Evolutionary conservation across 1,284 basidiomycete species (phyloP).

Genomic region (Omphalotus olearius): DNA sequence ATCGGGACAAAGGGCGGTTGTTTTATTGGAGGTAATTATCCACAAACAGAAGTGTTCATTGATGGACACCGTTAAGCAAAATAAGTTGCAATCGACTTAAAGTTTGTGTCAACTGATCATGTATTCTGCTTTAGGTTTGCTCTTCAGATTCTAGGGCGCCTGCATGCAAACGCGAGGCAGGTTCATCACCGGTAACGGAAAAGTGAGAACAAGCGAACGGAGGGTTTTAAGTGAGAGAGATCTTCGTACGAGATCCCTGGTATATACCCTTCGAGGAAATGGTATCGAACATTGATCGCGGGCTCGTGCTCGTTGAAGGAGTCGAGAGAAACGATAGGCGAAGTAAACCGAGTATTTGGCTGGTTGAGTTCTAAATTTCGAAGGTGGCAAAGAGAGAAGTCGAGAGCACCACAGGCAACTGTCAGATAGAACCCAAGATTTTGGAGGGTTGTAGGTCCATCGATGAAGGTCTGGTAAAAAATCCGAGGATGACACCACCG

Average conservation of each 20-base stretch:
- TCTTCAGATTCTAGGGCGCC: constrained; percentile 8
- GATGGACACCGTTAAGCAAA: background rate
- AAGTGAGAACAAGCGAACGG: constrained; percentile 6
- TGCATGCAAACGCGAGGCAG: constrained; percentile 14
- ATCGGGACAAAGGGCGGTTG: background rate
- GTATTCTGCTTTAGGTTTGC: background rate
- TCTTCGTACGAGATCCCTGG: too few relatives aligned
- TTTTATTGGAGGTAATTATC: background rate
- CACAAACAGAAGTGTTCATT: background rate
- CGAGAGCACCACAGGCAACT: too few relatives aligned
- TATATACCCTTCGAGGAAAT: background rate
- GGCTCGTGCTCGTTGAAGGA: background rate
- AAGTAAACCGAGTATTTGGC: background rate
- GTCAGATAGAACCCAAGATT: too few relatives aligned
- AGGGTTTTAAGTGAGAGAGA: constrained; percentile 8
- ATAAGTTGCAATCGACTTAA: background rate
- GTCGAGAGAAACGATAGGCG: background rate
- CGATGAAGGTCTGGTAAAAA: background rate
- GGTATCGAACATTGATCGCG: too few relatives aligned
- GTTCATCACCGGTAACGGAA: constrained; percentile 6
- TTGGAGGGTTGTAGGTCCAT: background rate
- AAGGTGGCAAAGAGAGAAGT: background rate
- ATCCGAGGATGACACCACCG: background rate
- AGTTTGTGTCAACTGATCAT: constrained; percentile 4
- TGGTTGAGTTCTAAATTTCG: background rate